A percentile compares a stretch with the other conserved stretches of the same genome.
Conservation (phyloP, 192 early-diverging fungal genomes). For the Paraglomus brasilianum region DNA sequence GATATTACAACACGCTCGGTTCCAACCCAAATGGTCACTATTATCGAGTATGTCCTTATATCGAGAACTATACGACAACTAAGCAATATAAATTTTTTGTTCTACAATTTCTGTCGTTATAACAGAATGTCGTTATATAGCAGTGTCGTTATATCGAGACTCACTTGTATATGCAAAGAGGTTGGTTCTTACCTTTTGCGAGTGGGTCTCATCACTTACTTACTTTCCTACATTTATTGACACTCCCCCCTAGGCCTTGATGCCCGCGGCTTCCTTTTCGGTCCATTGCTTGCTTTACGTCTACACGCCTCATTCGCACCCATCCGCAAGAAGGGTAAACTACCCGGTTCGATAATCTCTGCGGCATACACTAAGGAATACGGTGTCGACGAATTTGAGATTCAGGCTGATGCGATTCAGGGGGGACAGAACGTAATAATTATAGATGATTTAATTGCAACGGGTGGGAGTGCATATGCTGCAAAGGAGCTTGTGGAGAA, state of each 20-base stretch:
- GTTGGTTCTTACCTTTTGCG: too few species aligned
- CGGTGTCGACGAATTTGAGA: slow-evolving; percentile 93
- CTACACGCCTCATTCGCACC: slow-evolving; percentile 91
- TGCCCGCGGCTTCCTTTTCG: slow-evolving; percentile 96
- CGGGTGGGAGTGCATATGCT: slow-evolving; percentile 80
- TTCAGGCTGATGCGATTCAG: slow-evolving; percentile 79
- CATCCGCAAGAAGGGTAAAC: slow-evolving; percentile 94
- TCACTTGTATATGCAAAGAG: too few species aligned
- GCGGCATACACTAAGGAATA: slow-evolving; percentile 94
- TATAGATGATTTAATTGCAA: slow-evolving; percentile 96
- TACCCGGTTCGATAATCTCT: slow-evolving; percentile 73
- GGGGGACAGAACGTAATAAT: slow-evolving; percentile 84
- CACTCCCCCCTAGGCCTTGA: slow-evolving; percentile 68
- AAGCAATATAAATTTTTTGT: too few species aligned
- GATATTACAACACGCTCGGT: neutral
- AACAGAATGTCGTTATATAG: too few species aligned
- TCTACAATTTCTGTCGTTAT: too few species aligned
- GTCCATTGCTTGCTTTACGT: slow-evolving; percentile 85
- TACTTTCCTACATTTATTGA: too few species aligned
- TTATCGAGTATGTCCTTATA: neutral
- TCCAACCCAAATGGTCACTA: neutral
- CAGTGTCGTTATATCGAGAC: too few species aligned
- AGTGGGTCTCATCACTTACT: too few species aligned
- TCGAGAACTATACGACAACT: too few species aligned
- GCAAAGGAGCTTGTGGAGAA: slow-evolving; percentile 80